A percentile compares a stretch with the other conserved stretches of the same genome.
These are phyloP conservation scores for Penicillium sp. DNA, from an alignment of 2,329 filamentous ascomycete species.

Conservation along the genomic window DNA sequence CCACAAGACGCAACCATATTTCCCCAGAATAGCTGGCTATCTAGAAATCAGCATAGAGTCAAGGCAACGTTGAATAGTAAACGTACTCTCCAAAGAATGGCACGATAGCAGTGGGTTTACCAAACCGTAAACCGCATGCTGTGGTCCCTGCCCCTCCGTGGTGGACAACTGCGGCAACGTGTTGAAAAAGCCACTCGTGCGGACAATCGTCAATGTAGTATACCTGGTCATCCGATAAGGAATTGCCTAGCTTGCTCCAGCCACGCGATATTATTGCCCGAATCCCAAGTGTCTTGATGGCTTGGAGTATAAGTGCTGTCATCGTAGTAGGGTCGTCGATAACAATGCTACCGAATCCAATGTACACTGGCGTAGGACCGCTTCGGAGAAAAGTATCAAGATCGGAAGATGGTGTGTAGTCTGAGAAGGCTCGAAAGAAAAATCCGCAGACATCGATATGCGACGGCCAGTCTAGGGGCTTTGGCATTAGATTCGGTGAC, in stretches of 20 bases:
- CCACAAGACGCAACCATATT: constrained; percentile 50
- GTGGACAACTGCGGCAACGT: constrained; percentile 56
- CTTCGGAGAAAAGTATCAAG: constrained; percentile 44
- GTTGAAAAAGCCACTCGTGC: constrained; percentile 58
- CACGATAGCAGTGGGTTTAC: constrained; percentile 52
- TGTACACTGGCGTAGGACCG: constrained; percentile 52
- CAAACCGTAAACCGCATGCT: constrained; percentile 52
- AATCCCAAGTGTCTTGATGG: constrained; percentile 48
- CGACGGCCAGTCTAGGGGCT: constrained; percentile 35
- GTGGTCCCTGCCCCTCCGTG: constrained; percentile 59
- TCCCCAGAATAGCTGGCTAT: constrained; percentile 54
- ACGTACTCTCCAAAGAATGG: constrained; percentile 54
- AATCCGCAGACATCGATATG: constrained; percentile 44
- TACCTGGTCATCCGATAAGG: constrained; percentile 35
- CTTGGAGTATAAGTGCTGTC: constrained; percentile 47
- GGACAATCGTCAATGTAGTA: constrained; percentile 55
- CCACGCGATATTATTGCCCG: constrained; percentile 55
- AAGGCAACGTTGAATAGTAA: fast-evolving
- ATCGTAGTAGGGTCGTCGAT: constrained; percentile 49
- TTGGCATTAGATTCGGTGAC: constrained; percentile 38
- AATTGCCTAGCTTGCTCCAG: constrained; percentile 49
- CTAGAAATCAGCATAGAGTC: neutral
- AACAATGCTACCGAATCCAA: constrained; percentile 57
- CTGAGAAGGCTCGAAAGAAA: constrained; percentile 37
- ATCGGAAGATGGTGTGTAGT: constrained; percentile 39